A percentile compares a stretch with the other conserved stretches of the same genome.
These are phyloP conservation scores for Xylaria cubensis DNA, from an alignment of 495 filamentous ascomycete genomes.

Conservation along the genomic window DNA sequence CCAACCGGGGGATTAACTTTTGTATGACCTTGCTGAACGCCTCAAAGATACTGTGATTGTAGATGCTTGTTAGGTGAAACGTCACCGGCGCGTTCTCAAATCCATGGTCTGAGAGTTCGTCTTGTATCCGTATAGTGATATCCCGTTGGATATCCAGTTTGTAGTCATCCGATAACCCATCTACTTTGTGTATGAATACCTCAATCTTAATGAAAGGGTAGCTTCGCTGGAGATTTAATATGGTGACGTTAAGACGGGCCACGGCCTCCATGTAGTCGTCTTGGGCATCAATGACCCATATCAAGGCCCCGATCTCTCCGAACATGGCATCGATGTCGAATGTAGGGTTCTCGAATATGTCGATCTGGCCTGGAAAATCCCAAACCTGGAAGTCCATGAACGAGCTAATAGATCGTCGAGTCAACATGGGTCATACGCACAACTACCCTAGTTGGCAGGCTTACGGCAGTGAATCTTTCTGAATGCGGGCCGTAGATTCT, in stretches of 20 bases:
- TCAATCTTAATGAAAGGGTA: constrained; percentile 94
- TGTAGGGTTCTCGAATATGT: constrained; percentile 77
- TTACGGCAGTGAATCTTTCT: constrained; percentile 91
- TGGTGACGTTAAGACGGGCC: constrained; percentile 81
- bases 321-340: constrained; percentile 94
- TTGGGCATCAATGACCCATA: constrained; percentile 98
- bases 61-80: constrained; percentile 95
- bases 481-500: constrained; percentile 90
- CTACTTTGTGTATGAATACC: constrained; percentile 98
- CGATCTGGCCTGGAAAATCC: constrained; percentile 94
- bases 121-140: constrained; percentile 93
- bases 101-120: constrained; percentile 90
- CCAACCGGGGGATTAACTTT: constrained; percentile 91
- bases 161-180: constrained; percentile 93
- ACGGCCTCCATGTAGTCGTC: constrained; percentile 95
- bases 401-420: constrained; percentile 61
- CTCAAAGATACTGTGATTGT: constrained; percentile 97
- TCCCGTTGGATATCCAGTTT: constrained; percentile 92
- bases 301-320: constrained; percentile 87
- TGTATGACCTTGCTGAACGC: constrained; percentile 98
- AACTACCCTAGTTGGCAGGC: constrained; percentile 16
- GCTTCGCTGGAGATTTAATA: constrained; percentile 81
- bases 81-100: constrained; percentile 90
- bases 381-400: constrained; percentile 99
- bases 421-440: neutral